phyloP scores from a whole-genome alignment of 73 alveolate species.

The Paraurostyla sp. region DNA sequence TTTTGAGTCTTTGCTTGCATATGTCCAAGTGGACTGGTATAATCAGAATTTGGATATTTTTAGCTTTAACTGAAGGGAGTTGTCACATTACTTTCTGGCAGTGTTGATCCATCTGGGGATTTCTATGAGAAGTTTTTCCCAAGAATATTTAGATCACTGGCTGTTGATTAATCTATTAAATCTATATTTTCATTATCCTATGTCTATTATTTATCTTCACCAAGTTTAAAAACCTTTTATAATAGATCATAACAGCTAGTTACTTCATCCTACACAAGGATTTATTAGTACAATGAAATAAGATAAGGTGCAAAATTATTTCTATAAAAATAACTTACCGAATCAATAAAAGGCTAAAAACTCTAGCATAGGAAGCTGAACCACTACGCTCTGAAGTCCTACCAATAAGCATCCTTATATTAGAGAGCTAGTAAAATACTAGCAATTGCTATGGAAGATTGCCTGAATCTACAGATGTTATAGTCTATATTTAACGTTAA shows the following conservation, averaged over 20 bases:
- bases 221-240: neutral
- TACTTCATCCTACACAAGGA: neutral
- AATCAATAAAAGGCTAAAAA: neutral
- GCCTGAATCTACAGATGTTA: neutral
- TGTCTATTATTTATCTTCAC: neutral
- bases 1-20: neutral
- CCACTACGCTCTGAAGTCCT: slow-evolving; percentile 27
- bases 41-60: neutral
- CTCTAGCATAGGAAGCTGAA: neutral
- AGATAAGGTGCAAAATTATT: too few relatives aligned
- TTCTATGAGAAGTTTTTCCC: neutral
- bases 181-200: neutral
- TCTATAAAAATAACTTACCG: too few relatives aligned
- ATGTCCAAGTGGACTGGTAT: neutral
- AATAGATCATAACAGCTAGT: neutral
- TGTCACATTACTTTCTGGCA: slow-evolving; percentile 12
- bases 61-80: neutral
- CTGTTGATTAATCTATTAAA: slow-evolving; percentile 11
- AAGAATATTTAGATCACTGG: neutral
- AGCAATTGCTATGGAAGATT: slow-evolving; percentile 37
- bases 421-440: slow-evolving; percentile 32
- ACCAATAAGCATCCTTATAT: neutral
- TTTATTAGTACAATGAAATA: neutral
- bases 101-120: slow-evolving; percentile 34
- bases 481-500: slow-evolving; percentile 15